Evolutionary conservation across 805 yeast genomes (phyloP).

Genomic region (Cyberlindnera euphorbiae): DNA sequence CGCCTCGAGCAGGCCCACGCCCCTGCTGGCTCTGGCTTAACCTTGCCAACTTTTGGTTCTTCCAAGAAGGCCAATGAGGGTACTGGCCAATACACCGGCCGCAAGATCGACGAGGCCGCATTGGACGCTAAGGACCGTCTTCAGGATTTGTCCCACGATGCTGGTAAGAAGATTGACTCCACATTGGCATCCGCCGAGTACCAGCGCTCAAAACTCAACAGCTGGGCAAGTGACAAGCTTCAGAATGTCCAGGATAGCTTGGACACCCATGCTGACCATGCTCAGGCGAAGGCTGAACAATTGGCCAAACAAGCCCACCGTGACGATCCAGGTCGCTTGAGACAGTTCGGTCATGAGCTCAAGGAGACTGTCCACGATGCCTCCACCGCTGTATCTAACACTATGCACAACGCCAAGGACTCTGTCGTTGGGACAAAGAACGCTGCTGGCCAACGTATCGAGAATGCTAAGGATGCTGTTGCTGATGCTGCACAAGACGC

Average conservation of each 20-base stretch:
- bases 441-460: constrained; percentile 4
- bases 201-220: constrained; percentile 12
- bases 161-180: constrained; percentile 18
- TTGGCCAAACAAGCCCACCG: constrained; percentile 16
- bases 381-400: constrained; percentile 4
- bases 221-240: constrained; percentile 22
- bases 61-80: constrained; percentile 13
- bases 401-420: constrained; percentile 17
- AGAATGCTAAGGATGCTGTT: constrained; percentile 7
- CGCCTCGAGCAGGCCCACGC: constrained; percentile 18
- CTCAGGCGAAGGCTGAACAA: constrained; percentile 18
- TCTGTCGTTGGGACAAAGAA: constrained; percentile 15
- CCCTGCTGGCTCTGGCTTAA: not conserved
- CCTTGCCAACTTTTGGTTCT: constrained; percentile 10
- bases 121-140: constrained; percentile 14
- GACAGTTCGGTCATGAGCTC: constrained; percentile 19
- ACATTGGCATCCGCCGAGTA: constrained; percentile 13
- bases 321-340: constrained; percentile 15
- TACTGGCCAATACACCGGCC: constrained; percentile 22
- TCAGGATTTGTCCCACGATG: constrained; percentile 15
- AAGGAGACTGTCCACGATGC: constrained; percentile 21
- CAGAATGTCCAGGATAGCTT: constrained; percentile 12
- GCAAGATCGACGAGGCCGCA: constrained; percentile 24
- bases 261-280: constrained; percentile 12
- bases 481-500: constrained; percentile 10